These are phyloP conservation scores for Boletus tylopilopsis DNA, from an alignment of 768 basidiomycete species.

Conservation along the genomic window DNA sequence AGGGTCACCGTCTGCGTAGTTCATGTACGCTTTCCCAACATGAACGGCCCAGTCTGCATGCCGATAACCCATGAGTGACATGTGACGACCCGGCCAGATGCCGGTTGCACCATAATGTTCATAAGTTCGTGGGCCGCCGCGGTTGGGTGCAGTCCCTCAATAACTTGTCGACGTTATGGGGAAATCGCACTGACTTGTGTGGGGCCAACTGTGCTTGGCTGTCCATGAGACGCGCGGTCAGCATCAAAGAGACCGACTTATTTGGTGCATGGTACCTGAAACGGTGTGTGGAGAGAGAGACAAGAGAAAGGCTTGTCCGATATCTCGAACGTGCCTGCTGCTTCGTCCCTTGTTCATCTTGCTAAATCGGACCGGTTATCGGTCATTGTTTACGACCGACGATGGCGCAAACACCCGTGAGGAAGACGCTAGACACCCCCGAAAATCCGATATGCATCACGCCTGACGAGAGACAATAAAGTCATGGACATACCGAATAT, in stretches of 20 bases:
- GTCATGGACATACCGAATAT: background rate
- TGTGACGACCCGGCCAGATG: too few species aligned
- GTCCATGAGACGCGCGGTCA: background rate
- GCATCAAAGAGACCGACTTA: conserved; percentile 5
- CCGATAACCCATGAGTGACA: background rate
- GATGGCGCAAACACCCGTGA: background rate
- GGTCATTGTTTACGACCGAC: background rate
- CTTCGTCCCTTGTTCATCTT: conserved; percentile 1
- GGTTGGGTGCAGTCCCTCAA: background rate
- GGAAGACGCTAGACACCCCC: background rate
- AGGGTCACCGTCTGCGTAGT: conserved; percentile 10
- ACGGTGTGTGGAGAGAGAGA: too few species aligned
- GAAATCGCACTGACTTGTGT: background rate
- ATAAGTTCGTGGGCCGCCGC: too few species aligned
- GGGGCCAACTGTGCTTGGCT: background rate
- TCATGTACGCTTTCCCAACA: conserved; percentile 7
- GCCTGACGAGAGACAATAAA: background rate
- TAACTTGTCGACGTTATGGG: background rate
- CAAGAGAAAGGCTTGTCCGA: conserved; percentile 1
- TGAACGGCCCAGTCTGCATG: conserved; percentile 2
- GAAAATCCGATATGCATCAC: background rate
- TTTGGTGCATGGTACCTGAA: conserved; percentile 10
- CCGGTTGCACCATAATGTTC: too few species aligned
- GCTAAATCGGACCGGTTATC: background rate
- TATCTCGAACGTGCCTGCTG: conserved; percentile 14